Evolutionary conservation across 805 yeast species (phyloP), one percentile per base, ranked within the genome.

Genomic region (Wickerhamiella cacticola): DNA sequence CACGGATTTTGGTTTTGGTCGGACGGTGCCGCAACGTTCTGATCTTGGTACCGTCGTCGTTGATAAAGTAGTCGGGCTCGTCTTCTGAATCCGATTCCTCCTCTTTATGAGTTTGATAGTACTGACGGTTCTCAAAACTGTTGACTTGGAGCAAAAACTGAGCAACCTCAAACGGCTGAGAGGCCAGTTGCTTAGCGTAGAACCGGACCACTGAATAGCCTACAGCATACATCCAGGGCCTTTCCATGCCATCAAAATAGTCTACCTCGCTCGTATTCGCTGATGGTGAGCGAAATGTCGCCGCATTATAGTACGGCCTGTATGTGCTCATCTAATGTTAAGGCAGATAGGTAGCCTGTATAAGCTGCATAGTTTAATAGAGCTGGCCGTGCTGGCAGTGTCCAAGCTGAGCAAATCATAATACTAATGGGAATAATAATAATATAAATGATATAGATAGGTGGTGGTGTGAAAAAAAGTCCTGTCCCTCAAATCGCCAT

Each of bases 121-220:
- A 46, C 10, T 49, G 46, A 46, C 22, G 19, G 18, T 39, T 18
- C 3, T 15, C 25, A 41, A 48, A 52, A n/a, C 51, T 75, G 3
- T 94, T 94, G 12, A 84, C 81, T 63, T 92, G 97, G 49, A 87
- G 65, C 23, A 88, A 68, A 54, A 85, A 70, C 48, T 89, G 71
- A 4, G 83, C 76, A 15, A 84, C 81, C 56, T 89, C 96, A 63
- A 88, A 80, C 1, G 98, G 97, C 63, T 92, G 96, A 16, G 84
- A 74, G 7, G 83, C 60, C 26, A 86, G 62, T 40, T 80, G 76
- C 51, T 78, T 78, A 48, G 77, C 63, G 66, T 92, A 89, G 53
- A 79, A 80, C 53, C 76, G 76, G 45, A 79, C 57, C 52, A 85
- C 76, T 40, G 82, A 76, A 59, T 73, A 69, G 21, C 78, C 63